Conservation (phyloP, 2,329 filamentous ascomycete genomes). For the Colletotrichum sp. region DNA sequence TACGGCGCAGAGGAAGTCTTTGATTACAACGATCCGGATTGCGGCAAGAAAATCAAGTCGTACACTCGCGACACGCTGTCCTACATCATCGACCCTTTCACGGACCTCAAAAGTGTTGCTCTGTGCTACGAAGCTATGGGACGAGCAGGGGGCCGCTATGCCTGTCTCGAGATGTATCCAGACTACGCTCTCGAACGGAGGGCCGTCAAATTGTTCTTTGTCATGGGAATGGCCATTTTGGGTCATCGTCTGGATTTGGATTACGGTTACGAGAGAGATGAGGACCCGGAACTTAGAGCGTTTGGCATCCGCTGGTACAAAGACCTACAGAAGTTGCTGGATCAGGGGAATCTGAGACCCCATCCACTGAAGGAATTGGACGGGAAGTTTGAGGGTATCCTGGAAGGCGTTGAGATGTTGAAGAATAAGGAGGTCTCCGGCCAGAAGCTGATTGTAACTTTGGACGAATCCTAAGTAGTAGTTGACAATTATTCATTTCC, state of each 20-base stretch:
- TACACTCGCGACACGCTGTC: slow-evolving; percentile 41
- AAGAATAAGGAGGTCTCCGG: not conserved
- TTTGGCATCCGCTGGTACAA: not conserved
- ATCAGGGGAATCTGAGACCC: not conserved
- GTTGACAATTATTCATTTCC: not conserved
- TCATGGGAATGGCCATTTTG: not conserved
- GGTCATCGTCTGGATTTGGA: not conserved
- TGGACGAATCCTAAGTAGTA: not conserved
- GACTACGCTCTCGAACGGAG: not conserved
- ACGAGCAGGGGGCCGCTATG: not conserved
- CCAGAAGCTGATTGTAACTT: not conserved
- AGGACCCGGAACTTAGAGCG: not conserved
- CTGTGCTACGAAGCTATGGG: slow-evolving; percentile 44
- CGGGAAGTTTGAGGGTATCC: not conserved
- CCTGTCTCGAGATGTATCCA: not conserved
- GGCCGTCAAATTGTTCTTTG: not conserved
- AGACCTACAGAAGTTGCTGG: not conserved
- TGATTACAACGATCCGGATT: slow-evolving; percentile 44
- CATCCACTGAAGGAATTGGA: not conserved
- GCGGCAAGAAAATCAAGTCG: slow-evolving; percentile 23
- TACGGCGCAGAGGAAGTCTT: slow-evolving; percentile 50
- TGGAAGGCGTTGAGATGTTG: not conserved
- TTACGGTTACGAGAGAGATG: not conserved
- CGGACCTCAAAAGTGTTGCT: slow-evolving; percentile 30
- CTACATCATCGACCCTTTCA: slow-evolving; percentile 43